These are phyloP conservation scores for Pseudomonodictys pantanalensis DNA, from an alignment of 495 filamentous ascomycete genomes.

Conservation along the genomic window DNA sequence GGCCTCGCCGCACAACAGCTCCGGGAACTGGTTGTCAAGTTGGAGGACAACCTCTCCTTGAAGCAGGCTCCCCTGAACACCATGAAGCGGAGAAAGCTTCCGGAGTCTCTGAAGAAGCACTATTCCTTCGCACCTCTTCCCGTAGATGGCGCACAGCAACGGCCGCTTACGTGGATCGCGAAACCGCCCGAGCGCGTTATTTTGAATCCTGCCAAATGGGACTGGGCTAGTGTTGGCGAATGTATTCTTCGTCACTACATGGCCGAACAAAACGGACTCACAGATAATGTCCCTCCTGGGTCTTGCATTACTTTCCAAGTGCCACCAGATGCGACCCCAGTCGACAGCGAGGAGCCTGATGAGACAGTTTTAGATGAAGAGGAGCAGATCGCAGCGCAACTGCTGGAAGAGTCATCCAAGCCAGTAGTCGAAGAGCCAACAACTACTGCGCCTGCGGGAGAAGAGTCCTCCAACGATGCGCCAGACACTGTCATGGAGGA, in stretches of 20 bases:
- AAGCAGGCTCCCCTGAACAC: constrained; percentile 64
- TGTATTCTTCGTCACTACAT: constrained; percentile 53
- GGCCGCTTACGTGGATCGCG: background rate
- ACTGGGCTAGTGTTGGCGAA: constrained; percentile 57
- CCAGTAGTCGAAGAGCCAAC: background rate
- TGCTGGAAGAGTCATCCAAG: background rate
- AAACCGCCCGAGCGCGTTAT: constrained; percentile 29
- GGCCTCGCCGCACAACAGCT: constrained; percentile 78
- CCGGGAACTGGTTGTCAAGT: constrained; percentile 54
- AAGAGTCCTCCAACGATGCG: background rate
- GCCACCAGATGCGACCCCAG: constrained; percentile 31
- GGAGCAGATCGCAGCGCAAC: background rate
- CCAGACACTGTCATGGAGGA: constrained; percentile 22
- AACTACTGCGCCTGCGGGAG: background rate
- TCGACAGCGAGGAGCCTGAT: constrained; percentile 30
- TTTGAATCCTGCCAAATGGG: constrained; percentile 31
- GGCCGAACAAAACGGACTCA: constrained; percentile 45
- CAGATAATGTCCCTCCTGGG: constrained; percentile 32
- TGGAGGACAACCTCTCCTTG: constrained; percentile 72
- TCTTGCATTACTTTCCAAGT: constrained; percentile 40
- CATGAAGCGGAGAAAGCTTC: constrained; percentile 59
- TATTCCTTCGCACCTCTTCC: constrained; percentile 69
- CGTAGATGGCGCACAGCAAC: constrained; percentile 7
- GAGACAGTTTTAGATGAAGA: background rate
- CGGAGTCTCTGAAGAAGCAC: constrained; percentile 60